A percentile compares a stretch with the other conserved stretches of the same genome.
phyloP scores from a whole-genome alignment of 1,139 yeast genomes.

The Magnusiomyces paraingens region DNA sequence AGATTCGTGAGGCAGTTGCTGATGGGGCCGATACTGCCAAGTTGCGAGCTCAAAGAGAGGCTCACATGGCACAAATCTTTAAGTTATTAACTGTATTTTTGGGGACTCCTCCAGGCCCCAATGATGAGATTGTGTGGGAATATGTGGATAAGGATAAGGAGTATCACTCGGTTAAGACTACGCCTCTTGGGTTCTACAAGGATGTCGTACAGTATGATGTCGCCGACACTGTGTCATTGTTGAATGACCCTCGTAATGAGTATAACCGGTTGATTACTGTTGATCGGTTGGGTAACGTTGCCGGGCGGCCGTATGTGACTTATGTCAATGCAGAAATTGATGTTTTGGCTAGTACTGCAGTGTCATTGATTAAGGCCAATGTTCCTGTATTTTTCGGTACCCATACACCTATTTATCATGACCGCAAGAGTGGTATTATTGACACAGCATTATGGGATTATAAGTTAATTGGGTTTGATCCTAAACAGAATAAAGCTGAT shows the following conservation, averaged over 20 bases:
- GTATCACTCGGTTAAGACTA: slow-evolving; percentile 45
- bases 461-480: slow-evolving; percentile 54
- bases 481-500: slow-evolving; percentile 50
- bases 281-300: slow-evolving; percentile 65
- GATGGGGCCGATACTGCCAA: slow-evolving; percentile 28
- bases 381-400: slow-evolving; percentile 82
- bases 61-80: slow-evolving; percentile 56
- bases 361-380: slow-evolving; percentile 59
- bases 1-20: slow-evolving; percentile 44
- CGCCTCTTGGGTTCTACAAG: slow-evolving; percentile 58
- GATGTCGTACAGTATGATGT: slow-evolving; percentile 50
- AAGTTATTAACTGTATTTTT: slow-evolving; percentile 57
- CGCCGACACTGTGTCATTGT: slow-evolving; percentile 52
- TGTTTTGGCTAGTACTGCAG: slow-evolving; percentile 51
- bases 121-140: slow-evolving; percentile 64
- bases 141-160: slow-evolving; percentile 66
- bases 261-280: slow-evolving; percentile 58
- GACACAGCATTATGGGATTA: slow-evolving; percentile 65
- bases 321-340: slow-evolving; percentile 63
- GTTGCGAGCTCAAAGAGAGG: slow-evolving; percentile 37
- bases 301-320: slow-evolving; percentile 58
- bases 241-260: slow-evolving; percentile 74
- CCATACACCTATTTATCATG: slow-evolving; percentile 67
- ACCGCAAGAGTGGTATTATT: slow-evolving; percentile 57
- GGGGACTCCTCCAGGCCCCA: slow-evolving; percentile 73